Evolutionary conservation across 768 basidiomycete genomes (phyloP).

Genomic region (Vararia minispora): DNA sequence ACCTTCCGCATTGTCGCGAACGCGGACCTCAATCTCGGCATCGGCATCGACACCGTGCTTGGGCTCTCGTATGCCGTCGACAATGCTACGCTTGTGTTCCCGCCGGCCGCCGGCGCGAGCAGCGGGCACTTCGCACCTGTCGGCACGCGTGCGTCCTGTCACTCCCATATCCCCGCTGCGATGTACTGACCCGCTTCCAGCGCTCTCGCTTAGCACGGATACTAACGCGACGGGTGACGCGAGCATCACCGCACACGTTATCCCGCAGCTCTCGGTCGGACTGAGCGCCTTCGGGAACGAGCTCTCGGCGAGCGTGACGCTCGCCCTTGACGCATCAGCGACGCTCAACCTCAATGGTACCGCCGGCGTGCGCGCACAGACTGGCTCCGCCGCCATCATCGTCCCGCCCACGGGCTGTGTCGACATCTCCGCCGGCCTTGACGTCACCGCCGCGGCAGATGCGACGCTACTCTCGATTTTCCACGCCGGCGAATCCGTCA

Average conservation of each 20-base stretch:
- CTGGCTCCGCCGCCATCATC: not conserved
- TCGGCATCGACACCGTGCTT: constrained; percentile 29
- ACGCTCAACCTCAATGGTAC: not conserved
- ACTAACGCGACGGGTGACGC: constrained; percentile 30
- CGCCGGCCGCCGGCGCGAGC: constrained; percentile 21
- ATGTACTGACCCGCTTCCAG: constrained; percentile 23
- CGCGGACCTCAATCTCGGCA: constrained; percentile 18
- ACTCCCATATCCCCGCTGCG: not conserved
- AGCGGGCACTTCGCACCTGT: constrained; percentile 22
- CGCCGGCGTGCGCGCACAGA: not conserved
- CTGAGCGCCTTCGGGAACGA: not conserved
- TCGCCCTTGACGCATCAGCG: constrained; percentile 6
- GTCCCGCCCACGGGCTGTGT: constrained; percentile 9
- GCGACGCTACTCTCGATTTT: constrained; percentile 17
- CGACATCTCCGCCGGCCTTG: constrained; percentile 14
- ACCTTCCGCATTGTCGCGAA: constrained; percentile 30
- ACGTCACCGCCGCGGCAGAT: constrained; percentile 14
- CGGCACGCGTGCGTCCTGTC: constrained; percentile 32
- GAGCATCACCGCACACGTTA: constrained; percentile 33
- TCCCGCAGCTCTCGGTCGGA: constrained; percentile 23
- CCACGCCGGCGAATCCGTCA: constrained; percentile 11
- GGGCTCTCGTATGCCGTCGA: constrained; percentile 31
- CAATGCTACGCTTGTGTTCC: constrained; percentile 33
- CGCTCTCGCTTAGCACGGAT: constrained; percentile 28
- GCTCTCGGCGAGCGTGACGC: constrained; percentile 1